Evolutionary conservation across 768 basidiomycete genomes (phyloP).

Genomic region (Rhodosporidiobolus odoratus): DNA sequence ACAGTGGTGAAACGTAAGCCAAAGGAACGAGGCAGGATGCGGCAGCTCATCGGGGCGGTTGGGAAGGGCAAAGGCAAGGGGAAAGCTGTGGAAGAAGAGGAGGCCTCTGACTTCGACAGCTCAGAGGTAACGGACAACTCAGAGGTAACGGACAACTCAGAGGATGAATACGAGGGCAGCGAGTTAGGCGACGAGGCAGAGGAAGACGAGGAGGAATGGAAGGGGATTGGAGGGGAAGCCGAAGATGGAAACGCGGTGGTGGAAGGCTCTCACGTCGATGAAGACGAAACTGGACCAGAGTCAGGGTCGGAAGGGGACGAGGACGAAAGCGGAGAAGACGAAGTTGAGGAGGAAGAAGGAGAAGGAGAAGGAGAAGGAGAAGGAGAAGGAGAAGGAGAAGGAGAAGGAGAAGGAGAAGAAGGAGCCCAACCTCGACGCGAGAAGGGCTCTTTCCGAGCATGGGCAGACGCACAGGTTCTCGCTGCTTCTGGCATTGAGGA

Average conservation of each 20-base stretch:
- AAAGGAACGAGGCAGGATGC: slow-evolving; percentile 38
- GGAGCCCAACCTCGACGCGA: slow-evolving; percentile 8
- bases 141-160: slow-evolving; percentile 44
- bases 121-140: slow-evolving; percentile 38
- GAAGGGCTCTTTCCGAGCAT: slow-evolving; percentile 36
- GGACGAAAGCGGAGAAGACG: too few relatives aligned
- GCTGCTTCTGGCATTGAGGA: slow-evolving; percentile 17
- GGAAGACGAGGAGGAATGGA: too few relatives aligned
- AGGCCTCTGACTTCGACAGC: slow-evolving; percentile 35
- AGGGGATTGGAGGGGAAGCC: too few relatives aligned
- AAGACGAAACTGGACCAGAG: too few relatives aligned
- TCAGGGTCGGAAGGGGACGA: too few relatives aligned
- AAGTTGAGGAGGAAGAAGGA: too few relatives aligned
- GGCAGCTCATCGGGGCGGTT: slow-evolving; percentile 36
- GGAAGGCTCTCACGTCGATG: too few relatives aligned
- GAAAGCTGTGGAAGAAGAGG: slow-evolving; percentile 38
- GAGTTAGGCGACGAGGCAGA: too few relatives aligned
- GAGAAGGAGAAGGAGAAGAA: slow-evolving; percentile 57
- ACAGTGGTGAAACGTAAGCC: slow-evolving; percentile 49
- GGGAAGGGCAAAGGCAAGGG: slow-evolving; percentile 38
- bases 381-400: slow-evolving; percentile 68
- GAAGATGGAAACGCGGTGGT: too few relatives aligned
- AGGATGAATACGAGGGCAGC: slow-evolving; percentile 40
- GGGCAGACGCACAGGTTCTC: slow-evolving; percentile 38
- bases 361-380: slow-evolving; percentile 59